These are phyloP conservation scores for Eucalyptus virginea DNA, from an alignment of 345 rosid species.

Conservation along the genomic window DNA sequence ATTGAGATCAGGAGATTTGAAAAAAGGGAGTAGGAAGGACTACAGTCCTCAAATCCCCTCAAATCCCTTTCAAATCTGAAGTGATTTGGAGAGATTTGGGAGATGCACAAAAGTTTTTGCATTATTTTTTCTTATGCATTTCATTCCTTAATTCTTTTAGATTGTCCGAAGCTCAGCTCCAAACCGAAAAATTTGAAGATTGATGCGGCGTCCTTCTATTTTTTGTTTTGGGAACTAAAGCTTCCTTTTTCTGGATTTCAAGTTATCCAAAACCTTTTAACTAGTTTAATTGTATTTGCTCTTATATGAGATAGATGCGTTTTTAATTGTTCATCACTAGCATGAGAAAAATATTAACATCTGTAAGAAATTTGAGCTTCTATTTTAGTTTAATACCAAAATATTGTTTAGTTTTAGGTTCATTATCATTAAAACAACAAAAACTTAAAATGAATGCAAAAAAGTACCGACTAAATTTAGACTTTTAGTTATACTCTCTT, in stretches of 20 bases:
- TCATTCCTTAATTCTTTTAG: background rate
- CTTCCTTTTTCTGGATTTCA: background rate
- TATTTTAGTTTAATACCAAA: background rate
- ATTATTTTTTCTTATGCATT: background rate
- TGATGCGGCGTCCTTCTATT: background rate
- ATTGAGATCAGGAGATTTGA: background rate
- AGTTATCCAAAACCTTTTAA: background rate
- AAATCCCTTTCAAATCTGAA: background rate
- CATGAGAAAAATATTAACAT: background rate
- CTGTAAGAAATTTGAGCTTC: background rate
- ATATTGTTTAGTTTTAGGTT: background rate
- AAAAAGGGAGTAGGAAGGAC: background rate
- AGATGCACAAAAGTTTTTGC: background rate
- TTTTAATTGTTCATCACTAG: background rate
- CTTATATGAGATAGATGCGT: no score
- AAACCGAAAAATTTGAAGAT: background rate
- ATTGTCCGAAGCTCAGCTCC: background rate
- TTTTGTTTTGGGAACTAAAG: background rate
- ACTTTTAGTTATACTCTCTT: background rate
- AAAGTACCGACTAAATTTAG: background rate
- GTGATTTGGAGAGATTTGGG: background rate
- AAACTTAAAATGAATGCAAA: background rate
- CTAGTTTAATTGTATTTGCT: background rate
- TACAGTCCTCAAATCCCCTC: background rate
- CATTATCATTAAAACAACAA: background rate